Percentiles rank a stretch among this genome's conserved stretches.
These are phyloP conservation scores for Pinus taeda DNA, from an alignment of 75 land plant species.

Conservation along the genomic window DNA sequence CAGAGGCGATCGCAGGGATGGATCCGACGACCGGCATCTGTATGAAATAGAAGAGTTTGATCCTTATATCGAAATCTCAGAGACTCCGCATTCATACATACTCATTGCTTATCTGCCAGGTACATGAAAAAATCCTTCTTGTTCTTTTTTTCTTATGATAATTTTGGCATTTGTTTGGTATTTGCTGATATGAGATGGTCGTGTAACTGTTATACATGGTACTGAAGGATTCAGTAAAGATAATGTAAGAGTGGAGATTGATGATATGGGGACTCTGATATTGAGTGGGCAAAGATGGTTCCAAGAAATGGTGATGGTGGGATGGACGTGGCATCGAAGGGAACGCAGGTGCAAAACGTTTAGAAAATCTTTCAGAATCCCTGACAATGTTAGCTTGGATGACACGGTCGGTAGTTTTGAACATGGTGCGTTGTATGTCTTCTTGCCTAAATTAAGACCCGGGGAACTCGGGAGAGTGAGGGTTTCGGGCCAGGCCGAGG, in stretches of 20 bases:
- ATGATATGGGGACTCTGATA: neutral
- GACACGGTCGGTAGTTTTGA: neutral
- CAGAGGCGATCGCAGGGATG: neutral
- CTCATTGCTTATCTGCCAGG: neutral
- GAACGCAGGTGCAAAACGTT: neutral
- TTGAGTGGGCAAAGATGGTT: neutral
- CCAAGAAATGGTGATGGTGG: neutral
- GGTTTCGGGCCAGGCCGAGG: neutral
- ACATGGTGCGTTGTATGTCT: neutral
- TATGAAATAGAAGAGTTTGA: neutral
- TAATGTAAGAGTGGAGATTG: neutral
- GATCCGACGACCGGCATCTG: neutral
- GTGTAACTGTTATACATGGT: neutral
- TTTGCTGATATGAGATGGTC: neutral
- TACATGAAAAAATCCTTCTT: neutral
- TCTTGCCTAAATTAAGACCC: constrained; percentile 4
- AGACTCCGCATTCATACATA: neutral
- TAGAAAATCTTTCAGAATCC: neutral
- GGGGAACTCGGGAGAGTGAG: neutral
- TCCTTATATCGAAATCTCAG: neutral
- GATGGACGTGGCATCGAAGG: neutral
- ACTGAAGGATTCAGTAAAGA: neutral
- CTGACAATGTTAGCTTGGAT: neutral
- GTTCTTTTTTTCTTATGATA: no score
- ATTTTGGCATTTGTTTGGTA: neutral